Evolutionary conservation across 192 early-diverging fungal species (phyloP).

Genomic region (Coemansia sp.): DNA sequence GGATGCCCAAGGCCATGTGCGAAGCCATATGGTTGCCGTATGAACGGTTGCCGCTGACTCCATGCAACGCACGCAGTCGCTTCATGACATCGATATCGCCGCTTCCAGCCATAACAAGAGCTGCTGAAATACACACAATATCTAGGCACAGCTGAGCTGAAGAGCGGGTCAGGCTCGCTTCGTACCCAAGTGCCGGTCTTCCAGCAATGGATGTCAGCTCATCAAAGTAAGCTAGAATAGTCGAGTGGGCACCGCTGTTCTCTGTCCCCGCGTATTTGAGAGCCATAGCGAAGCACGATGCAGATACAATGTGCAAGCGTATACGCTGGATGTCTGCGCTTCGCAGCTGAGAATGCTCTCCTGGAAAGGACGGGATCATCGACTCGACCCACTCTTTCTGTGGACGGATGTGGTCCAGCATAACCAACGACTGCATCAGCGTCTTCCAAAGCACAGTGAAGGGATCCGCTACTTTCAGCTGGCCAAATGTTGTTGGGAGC

Average conservation of each 20-base stretch:
- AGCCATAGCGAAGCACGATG: slow-evolving; percentile 41
- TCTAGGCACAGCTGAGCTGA: slow-evolving; percentile 69
- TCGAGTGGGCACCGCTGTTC: slow-evolving; percentile 17
- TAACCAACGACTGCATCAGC: slow-evolving; percentile 68
- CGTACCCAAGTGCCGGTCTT: slow-evolving; percentile 31
- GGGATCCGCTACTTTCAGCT: slow-evolving; percentile 71
- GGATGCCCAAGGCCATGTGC: slow-evolving; percentile 46
- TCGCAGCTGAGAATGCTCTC: not conserved
- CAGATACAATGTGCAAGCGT: slow-evolving; percentile 28
- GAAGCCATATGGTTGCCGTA: slow-evolving; percentile 53
- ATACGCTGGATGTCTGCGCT: slow-evolving; percentile 27
- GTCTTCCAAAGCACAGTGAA: slow-evolving; percentile 71
- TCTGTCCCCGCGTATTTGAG: slow-evolving; percentile 46
- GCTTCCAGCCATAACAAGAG: slow-evolving; percentile 80
- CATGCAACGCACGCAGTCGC: slow-evolving; percentile 59
- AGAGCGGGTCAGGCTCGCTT: slow-evolving; percentile 58
- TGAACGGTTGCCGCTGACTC: slow-evolving; percentile 19
- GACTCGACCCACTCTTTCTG: slow-evolving; percentile 64
- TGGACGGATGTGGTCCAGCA: slow-evolving; percentile 72
- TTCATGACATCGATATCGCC: slow-evolving; percentile 67
- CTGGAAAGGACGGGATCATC: slow-evolving; percentile 10
- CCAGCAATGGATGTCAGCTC: slow-evolving; percentile 17
- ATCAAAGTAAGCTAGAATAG: slow-evolving; percentile 33
- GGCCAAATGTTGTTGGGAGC: slow-evolving; percentile 57
- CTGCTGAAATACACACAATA: slow-evolving; percentile 59